Evolutionary conservation across 257 asterid species (phyloP).

Genomic region (Eustoma russellianum): DNA sequence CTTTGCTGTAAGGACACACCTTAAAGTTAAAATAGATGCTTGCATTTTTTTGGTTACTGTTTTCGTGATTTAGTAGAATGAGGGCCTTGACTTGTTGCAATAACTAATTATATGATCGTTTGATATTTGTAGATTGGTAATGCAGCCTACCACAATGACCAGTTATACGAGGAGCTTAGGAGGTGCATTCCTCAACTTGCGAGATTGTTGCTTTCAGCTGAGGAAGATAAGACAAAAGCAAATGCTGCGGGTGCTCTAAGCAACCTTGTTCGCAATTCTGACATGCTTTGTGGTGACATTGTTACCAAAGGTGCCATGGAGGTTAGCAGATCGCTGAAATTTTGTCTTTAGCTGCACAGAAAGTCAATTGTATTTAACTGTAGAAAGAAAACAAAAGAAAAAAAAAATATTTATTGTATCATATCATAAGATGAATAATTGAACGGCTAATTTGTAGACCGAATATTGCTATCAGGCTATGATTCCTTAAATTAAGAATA

Average conservation of each 20-base stretch:
- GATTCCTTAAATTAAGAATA: too few species aligned
- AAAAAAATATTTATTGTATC: too few species aligned
- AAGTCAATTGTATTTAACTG: too few species aligned
- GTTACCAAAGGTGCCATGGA: slow-evolving; percentile 92
- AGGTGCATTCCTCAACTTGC: slow-evolving; percentile 86
- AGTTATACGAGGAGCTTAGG: slow-evolving; percentile 73
- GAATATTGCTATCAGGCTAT: too few species aligned
- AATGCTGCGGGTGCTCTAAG: slow-evolving; percentile 99
- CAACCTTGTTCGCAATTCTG: slow-evolving; percentile 90
- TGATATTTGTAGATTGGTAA: slow-evolving; percentile 67
- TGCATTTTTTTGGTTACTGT: not conserved
- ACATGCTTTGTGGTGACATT: slow-evolving; percentile 86
- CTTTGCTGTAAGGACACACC: slow-evolving; percentile 63
- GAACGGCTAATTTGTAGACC: too few species aligned
- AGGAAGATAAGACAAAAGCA: slow-evolving; percentile 96
- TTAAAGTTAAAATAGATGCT: not conserved
- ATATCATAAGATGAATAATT: too few species aligned
- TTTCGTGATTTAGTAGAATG: too few species aligned
- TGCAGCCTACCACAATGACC: slow-evolving; percentile 96
- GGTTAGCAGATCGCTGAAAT: slow-evolving; percentile 25
- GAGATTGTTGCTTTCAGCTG: slow-evolving; percentile 60
- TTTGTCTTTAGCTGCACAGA: too few species aligned
- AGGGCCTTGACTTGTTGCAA: not conserved
- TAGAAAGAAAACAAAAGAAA: too few species aligned
- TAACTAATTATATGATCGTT: slow-evolving; percentile 15